Evolutionary conservation across 1,284 basidiomycete species (phyloP), one percentile per base, ranked within the genome.

Genomic region (Amylostereum areolatum): DNA sequence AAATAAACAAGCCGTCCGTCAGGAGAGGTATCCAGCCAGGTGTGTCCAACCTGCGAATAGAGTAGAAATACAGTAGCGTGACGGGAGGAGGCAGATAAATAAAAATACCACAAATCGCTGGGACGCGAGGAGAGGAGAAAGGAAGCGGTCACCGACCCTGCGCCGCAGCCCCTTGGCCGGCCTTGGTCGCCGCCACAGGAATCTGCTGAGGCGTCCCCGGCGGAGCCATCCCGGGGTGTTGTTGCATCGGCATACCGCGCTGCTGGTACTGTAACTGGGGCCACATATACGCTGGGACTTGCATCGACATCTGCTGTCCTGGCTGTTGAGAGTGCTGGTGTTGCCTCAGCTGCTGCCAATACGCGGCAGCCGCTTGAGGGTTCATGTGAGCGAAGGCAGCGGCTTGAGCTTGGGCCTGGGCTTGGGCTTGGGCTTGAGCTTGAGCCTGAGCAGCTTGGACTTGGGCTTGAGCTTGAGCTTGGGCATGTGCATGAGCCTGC

Each of bases 401-500:
- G 40, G 18, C 33, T 9, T 44, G 51, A 2, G 36, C 45, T 6
- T 43, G 47, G 34, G 51, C 37, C 30, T 53, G 53, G 3, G 46
- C 46, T 4, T 41, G 47, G 4, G 45, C 47, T 37, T 54, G 52
- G 30, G 36, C 45, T 11, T 48, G 45, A 1, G 33, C 49, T 29
- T 51, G 51, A 1, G 43, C 37, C 39, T 54, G 55, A 29, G 31
- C 36, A 37, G 51, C 48, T 12, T 30, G 30, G 6, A 12, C 35
- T 9, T 52, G 53, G 4, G 48, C 49, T 46, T 55, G 51, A n/a
- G 46, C 47, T 24, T 40, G 37, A 50, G 57, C 59, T 18, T 51
- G 52, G 37, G 60, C 56, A 31, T 55, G 58, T 25, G 51, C 49
- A 45, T 52, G 55, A 3, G 37, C 51, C 28, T 52, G 53, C 1